Conservation (phyloP, 2,329 filamentous ascomycete species). For the Plectosphaerella plurivora region DNA sequence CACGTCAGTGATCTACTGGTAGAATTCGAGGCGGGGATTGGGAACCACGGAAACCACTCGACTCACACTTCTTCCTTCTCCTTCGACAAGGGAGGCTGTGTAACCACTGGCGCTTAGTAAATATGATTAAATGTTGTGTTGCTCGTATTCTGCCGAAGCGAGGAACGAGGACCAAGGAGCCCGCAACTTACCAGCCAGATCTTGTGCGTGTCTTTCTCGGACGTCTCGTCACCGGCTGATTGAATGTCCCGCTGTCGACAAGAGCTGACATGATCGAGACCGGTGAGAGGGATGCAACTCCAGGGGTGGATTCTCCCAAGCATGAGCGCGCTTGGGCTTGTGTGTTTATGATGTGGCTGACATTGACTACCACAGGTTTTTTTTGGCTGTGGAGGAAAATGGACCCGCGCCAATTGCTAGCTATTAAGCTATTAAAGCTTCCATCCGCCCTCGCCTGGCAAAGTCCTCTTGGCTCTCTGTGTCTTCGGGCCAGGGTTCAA, state of each 20-base stretch:
- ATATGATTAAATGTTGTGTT: background rate
- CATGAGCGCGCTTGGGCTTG: background rate
- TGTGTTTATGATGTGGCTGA: no score
- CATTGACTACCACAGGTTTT: no score
- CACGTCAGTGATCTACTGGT: background rate
- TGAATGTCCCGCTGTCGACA: background rate
- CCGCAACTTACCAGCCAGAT: conserved; percentile 2
- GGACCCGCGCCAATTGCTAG: background rate
- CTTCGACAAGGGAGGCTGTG: conserved; percentile 2
- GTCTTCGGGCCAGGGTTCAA: no score
- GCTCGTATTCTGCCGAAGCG: background rate
- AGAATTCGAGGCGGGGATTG: background rate
- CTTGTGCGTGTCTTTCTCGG: background rate
- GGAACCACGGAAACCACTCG: background rate
- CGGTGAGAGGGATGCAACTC: background rate
- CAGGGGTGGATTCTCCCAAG: background rate
- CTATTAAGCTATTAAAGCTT: no score
- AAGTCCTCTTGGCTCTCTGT: no score
- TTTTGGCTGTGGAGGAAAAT: background rate
- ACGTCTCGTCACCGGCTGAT: background rate
- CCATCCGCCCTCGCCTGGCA: no score
- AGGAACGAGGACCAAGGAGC: background rate
- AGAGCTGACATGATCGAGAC: background rate
- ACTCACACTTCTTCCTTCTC: conserved; percentile 3
- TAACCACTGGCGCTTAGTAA: background rate